These are phyloP conservation scores for Coleophoma crateriformis DNA, from an alignment of 2,329 filamentous ascomycete genomes.

Conservation along the genomic window DNA sequence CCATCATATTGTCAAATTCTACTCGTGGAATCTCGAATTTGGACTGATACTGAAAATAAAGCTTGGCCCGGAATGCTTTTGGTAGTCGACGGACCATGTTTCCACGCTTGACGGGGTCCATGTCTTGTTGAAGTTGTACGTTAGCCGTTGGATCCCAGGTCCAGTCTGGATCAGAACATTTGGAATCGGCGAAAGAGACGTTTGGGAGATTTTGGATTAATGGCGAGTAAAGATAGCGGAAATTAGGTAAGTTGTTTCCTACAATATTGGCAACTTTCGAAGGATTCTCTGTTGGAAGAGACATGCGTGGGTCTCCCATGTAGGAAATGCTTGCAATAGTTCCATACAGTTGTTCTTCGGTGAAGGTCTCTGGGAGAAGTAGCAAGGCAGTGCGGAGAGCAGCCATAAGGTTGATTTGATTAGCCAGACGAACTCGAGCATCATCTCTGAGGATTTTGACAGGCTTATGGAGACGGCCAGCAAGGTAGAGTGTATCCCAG, in stretches of 20 bases:
- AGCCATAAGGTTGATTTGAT: conserved; percentile 92
- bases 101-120: conserved; percentile 83
- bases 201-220: conserved; percentile 89
- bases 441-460: conserved; percentile 97
- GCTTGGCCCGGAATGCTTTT: conserved; percentile 75
- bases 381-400: conserved; percentile 86
- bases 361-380: conserved; percentile 77
- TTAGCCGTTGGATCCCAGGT: conserved; percentile 58
- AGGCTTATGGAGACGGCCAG: conserved; percentile 91
- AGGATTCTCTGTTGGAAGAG: conserved; percentile 81
- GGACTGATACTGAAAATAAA: conserved; percentile 93
- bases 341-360: conserved; percentile 80
- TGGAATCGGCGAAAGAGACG: conserved; percentile 66
- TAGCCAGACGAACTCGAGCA: conserved; percentile 83
- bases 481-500: conserved; percentile 96
- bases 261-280: conserved; percentile 95
- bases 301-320: conserved; percentile 94
- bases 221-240: conserved; percentile 84
- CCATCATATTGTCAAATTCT: conserved; percentile 82
- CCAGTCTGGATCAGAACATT: conserved; percentile 54
- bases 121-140: conserved; percentile 74
- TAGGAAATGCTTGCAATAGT: conserved; percentile 93
- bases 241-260: conserved; percentile 82
- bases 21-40: conserved; percentile 80
- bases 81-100: conserved; percentile 96